Percentiles rank a stretch among this genome's conserved stretches.
These are phyloP conservation scores for Apostasia shenzhenica DNA, from an alignment of 106 monocot species.

Conservation along the genomic window DNA sequence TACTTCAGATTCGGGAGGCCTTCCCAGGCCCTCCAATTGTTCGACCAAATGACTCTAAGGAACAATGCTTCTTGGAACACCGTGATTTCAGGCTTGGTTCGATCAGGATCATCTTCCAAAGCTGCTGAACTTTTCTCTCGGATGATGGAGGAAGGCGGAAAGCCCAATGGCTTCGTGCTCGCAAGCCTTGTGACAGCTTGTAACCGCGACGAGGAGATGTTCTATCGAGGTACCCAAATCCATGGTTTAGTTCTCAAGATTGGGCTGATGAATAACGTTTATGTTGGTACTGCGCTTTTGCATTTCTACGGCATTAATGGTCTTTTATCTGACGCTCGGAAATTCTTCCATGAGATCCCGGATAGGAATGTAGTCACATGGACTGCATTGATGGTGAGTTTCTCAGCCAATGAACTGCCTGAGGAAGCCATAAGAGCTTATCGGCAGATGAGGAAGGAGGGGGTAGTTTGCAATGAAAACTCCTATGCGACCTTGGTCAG, in stretches of 20 bases:
- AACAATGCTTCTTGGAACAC: constrained; percentile 73
- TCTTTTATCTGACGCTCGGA: constrained; percentile 27
- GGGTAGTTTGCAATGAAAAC: constrained; percentile 60
- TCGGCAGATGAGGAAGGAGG: constrained; percentile 49
- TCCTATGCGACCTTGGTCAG: constrained; percentile 60
- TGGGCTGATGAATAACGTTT: constrained; percentile 54
- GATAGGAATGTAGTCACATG: constrained; percentile 85
- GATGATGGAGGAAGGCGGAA: constrained; percentile 32
- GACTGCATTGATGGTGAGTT: constrained; percentile 77
- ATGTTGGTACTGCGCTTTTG: constrained; percentile 65
- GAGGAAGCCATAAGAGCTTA: constrained; percentile 52
- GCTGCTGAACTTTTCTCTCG: constrained; percentile 27
- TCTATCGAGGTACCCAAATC: constrained; percentile 28
- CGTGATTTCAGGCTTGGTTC: constrained; percentile 52
- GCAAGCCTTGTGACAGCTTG: constrained; percentile 52
- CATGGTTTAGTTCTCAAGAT: constrained; percentile 48
- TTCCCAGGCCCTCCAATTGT: constrained; percentile 36
- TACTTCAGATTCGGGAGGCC: constrained; percentile 39
- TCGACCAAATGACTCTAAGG: constrained; percentile 59
- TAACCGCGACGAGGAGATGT: constrained; percentile 16
- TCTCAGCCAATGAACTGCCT: constrained; percentile 34
- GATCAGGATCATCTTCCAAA: constrained; percentile 18
- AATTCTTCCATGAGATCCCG: constrained; percentile 53
- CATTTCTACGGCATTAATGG: constrained; percentile 62
- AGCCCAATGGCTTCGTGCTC: constrained; percentile 48